Base-by-base conservation (phyloP, 768 basidiomycete species). In the Xerocomellus chrysenteron region DNA sequence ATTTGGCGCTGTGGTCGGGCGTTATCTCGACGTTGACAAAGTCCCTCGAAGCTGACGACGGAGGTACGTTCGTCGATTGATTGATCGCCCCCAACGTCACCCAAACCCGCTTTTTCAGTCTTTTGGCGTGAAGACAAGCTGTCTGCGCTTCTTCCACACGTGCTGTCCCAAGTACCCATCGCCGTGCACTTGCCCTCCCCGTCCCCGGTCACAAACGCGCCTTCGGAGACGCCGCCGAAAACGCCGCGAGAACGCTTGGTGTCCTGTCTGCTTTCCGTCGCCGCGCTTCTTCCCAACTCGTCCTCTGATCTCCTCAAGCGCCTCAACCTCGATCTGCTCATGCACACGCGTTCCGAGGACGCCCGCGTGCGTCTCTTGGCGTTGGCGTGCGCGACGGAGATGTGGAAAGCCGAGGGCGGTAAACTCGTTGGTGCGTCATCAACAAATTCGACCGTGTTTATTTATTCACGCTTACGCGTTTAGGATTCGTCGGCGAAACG, bases 71-170 rank as follows among this genome's bases (percentile, higher is more conserved):
- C 13, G 10, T 49, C 13, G 10, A 47, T 33, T 1, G 6, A 47
- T 46, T 21, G 21, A n/a, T n/a, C 32, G 2, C 13, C 21, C 32
- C 19, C 30, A 14, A 37, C 6, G 16, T 17, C 28, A 16, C n/a
- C 11, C 6, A n/a, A 42, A 51, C n/a, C 3, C 19, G n/a, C 16
- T 14, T 47, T 11, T 19, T 3, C 46, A 95, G 94, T 78, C 11
- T 97, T 91, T 80, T 98, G 95, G 95, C 84, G 90, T 4, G 88
- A 92, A 59, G 87, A 92, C 65, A 89, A 88, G 60, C 70, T 92
- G 24, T 79, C 83, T 9, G 80, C 83, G 52, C 74, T 95, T 8
- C 69, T 83, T 6, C 72, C 81, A 6, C 75, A 82, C 1, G 60
- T 94, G 32, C 76, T 90, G 6, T 75, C 80, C 14, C 94, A 97